phyloP scores from a whole-genome alignment of 371 early-diverging fungal genomes.

The Nosema muscidifuracis region DNA sequence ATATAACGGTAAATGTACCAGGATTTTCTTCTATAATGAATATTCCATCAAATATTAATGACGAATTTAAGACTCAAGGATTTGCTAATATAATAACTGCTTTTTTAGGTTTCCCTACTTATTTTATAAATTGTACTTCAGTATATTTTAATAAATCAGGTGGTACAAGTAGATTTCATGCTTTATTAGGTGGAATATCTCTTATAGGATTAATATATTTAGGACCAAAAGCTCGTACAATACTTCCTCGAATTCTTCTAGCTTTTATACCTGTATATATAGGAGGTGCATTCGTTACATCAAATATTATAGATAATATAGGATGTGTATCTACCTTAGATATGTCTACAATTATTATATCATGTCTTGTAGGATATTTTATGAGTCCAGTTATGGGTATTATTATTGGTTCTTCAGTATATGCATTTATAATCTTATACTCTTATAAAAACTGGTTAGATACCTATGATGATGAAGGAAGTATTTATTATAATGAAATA shows the following conservation, averaged over 20 bases:
- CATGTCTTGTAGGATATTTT: not conserved
- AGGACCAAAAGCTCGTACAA: slow-evolving; percentile 1
- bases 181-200: not conserved
- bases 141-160: slow-evolving; percentile 35
- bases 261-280: slow-evolving; percentile 31
- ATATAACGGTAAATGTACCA: slow-evolving; percentile 44
- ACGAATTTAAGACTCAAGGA: slow-evolving; percentile 29
- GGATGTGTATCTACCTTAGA: not conserved
- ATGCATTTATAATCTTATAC: not conserved
- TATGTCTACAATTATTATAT: not conserved
- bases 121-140: slow-evolving; percentile 47
- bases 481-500: not conserved
- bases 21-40: slow-evolving; percentile 19
- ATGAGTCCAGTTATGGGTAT: not conserved
- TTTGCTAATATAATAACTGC: slow-evolving; percentile 26
- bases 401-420: not conserved
- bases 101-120: slow-evolving; percentile 39
- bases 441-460: not conserved
- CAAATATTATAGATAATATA: not conserved
- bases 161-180: slow-evolving; percentile 13
- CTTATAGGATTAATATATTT: not conserved
- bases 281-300: not conserved
- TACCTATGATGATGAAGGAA: not conserved
- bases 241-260: slow-evolving; percentile 31
- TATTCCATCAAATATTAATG: slow-evolving; percentile 9